phyloP scores from a whole-genome alignment of 1,139 yeast genomes.

The Yamadazyma blattariae region DNA sequence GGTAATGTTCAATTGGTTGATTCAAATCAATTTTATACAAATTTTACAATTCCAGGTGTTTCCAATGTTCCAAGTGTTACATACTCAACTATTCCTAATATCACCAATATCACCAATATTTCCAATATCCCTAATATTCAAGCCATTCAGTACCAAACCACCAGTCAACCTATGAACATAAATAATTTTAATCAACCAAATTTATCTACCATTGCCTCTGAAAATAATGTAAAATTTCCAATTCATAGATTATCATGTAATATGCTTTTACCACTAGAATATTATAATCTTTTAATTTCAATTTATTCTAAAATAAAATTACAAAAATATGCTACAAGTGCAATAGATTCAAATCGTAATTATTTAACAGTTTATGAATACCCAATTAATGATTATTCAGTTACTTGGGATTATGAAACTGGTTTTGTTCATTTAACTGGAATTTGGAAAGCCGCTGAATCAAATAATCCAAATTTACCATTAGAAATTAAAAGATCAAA shows the following conservation, averaged over 20 bases:
- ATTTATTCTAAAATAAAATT: slow-evolving; percentile 42
- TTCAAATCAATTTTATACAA: too few relatives aligned
- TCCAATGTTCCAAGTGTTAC: too few relatives aligned
- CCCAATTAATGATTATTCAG: slow-evolving; percentile 59
- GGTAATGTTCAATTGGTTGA: too few relatives aligned
- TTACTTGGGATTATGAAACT: slow-evolving; percentile 85
- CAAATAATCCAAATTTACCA: slow-evolving; percentile 2
- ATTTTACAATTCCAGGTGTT: too few relatives aligned
- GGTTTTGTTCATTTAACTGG: slow-evolving; percentile 93
- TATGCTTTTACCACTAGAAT: slow-evolving; percentile 6
- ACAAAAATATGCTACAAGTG: slow-evolving; percentile 73
- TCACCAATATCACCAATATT: too few relatives aligned
- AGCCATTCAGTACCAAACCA: too few relatives aligned
- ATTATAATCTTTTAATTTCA: slow-evolving; percentile 6
- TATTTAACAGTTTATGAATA: slow-evolving; percentile 75
- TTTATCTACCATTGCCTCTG: too few relatives aligned
- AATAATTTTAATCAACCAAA: too few relatives aligned
- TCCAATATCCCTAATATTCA: too few relatives aligned
- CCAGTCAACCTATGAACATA: too few relatives aligned
- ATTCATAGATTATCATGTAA: slow-evolving; percentile 10
- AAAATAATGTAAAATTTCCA: slow-evolving; percentile 8
- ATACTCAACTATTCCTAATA: too few relatives aligned
- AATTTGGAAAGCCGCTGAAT: slow-evolving; percentile 75
- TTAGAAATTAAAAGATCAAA: neutral
- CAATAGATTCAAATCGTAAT: slow-evolving; percentile 53